Base-by-base conservation (phyloP, 306 rosid species). In the Argentina anserina region DNA sequence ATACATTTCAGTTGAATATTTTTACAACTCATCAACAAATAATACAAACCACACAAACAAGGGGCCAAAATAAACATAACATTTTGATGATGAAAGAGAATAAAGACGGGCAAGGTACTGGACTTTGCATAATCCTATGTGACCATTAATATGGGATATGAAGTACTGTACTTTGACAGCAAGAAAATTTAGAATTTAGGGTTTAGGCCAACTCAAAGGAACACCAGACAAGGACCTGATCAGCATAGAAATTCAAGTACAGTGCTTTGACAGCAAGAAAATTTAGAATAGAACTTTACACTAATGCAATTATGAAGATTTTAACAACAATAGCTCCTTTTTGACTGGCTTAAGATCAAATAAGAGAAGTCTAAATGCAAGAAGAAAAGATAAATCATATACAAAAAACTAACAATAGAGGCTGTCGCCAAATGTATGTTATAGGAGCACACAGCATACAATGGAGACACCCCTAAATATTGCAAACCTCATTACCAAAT, bases 1-100 rank as follows among this genome's bases (percentile, higher is more conserved):
- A 73, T 73, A 70, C 53, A 37, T 52, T 84, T 81, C 52, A 25
- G 59, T 59, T 21, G 42, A 39, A 53, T 37, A 7, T 20, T 25
- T 55, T 23, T 17, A 70, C 34, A 70, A 8, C 58, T 20, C 34
- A 37, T 23, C 25, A 56, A 15, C 12, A 61, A 3, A 31, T 40
- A 34, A 61, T 17, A 61, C 20, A 34, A 28, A 61, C 9, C 4
- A 21, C 23, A 60, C 23, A 14, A 33, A 29, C 39, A 28, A 28
- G n/a, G 12, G 0, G n/a, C 41, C 37, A 60, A 1, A 61, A 61
- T 2, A 33, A 29, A 60, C 21, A 13, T 3, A 29, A 29, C 11
- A 7, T n/a, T n/a, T n/a, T n/a, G n/a, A 66, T 3, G 14, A 25
- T 7, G 0, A 26, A 26, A 25, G 55, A 66, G 39, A 42, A 42